Evolutionary conservation across 768 basidiomycete genomes (phyloP).

Genomic region (Leccinum subgranulosum): DNA sequence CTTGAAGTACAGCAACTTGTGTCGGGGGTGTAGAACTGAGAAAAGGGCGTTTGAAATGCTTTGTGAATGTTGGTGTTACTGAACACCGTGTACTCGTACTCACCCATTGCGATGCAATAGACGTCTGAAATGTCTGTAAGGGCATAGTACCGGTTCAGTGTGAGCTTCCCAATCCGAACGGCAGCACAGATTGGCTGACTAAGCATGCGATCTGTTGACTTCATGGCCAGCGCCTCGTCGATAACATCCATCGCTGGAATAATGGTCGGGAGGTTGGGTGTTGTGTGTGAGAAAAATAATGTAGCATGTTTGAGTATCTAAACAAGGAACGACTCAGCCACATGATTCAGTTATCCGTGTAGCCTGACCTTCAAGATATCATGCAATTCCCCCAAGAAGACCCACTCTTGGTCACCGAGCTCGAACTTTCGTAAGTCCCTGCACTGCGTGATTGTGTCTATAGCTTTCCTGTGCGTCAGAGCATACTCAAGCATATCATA

Average conservation of each 20-base stretch:
- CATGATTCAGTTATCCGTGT: neutral
- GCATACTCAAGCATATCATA: conserved; percentile 23
- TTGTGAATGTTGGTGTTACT: too few species aligned
- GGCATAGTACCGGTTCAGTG: neutral
- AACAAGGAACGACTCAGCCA: too few species aligned
- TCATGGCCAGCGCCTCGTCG: neutral
- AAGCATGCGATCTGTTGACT: neutral
- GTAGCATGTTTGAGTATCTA: neutral
- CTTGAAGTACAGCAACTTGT: neutral
- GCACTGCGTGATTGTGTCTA: conserved; percentile 20
- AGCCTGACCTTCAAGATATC: conserved; percentile 27
- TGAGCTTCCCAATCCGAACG: neutral
- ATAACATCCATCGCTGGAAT: neutral
- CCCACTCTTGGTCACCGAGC: conserved; percentile 32
- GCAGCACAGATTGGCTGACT: neutral
- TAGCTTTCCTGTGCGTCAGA: conserved; percentile 13
- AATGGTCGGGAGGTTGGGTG: neutral
- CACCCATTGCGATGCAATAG: neutral
- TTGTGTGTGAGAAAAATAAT: neutral
- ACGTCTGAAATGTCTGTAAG: neutral
- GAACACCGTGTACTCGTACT: neutral
- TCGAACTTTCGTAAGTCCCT: conserved; percentile 18
- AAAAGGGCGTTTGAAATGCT: too few species aligned
- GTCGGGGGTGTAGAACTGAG: neutral
- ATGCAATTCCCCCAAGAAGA: conserved; percentile 28